Conservation (phyloP, 2,329 filamentous ascomycete genomes). For the Akanthomyces uredinophilus region DNA sequence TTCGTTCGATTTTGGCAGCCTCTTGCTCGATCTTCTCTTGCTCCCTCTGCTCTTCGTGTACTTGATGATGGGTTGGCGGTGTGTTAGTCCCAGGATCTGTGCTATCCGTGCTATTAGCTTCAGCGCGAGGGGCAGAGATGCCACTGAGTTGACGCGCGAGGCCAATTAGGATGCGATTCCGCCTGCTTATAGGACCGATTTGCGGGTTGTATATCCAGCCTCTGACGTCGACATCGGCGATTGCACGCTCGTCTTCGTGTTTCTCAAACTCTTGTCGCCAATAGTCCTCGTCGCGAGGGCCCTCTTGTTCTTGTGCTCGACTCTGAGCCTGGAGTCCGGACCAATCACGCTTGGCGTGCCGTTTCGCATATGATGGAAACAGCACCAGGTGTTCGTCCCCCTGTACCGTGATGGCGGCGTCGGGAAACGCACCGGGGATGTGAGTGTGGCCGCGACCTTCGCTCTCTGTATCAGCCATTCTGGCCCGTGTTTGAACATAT, state of each 20-base stretch:
- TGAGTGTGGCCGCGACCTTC: constrained; percentile 29
- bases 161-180: constrained; percentile 81
- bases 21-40: constrained; percentile 66
- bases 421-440: constrained; percentile 75
- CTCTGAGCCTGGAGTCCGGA: constrained; percentile 23
- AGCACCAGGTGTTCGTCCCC: constrained; percentile 90
- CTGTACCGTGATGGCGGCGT: constrained; percentile 72
- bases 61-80: constrained; percentile 23
- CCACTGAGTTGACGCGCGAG: constrained; percentile 84
- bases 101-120: constrained; percentile 23
- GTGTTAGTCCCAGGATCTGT: constrained; percentile 19
- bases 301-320: constrained; percentile 27
- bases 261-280: constrained; percentile 76
- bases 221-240: constrained; percentile 90
- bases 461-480: constrained; percentile 24
- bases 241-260: constrained; percentile 73
- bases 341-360: constrained; percentile 52
- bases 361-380: constrained; percentile 88
- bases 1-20: constrained; percentile 69
- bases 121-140: constrained; percentile 61
- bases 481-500: constrained; percentile 48
- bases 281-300: constrained; percentile 60
- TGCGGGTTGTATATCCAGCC: constrained; percentile 94
- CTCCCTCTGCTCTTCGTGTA: constrained; percentile 45
- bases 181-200: constrained; percentile 75